These are phyloP conservation scores for Rhynchosporium secalis DNA, from an alignment of 2,329 filamentous ascomycete genomes.

Conservation along the genomic window DNA sequence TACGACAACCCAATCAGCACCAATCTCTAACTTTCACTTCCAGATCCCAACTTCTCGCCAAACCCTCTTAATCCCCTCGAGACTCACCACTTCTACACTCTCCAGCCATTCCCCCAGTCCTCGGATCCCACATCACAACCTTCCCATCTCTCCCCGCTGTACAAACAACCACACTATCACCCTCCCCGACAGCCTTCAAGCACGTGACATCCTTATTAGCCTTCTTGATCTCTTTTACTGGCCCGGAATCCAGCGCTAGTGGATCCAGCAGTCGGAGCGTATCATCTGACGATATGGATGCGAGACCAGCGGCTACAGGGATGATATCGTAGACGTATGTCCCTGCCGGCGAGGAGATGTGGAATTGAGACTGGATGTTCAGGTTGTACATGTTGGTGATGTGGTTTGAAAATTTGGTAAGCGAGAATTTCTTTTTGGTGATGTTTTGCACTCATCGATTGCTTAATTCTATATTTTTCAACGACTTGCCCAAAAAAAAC, in stretches of 20 bases:
- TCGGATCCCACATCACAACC: slow-evolving; percentile 66
- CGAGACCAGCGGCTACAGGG: slow-evolving; percentile 34
- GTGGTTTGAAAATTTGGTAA: background rate
- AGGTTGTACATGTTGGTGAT: slow-evolving; percentile 38
- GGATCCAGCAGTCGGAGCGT: slow-evolving; percentile 67
- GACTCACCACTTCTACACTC: slow-evolving; percentile 41
- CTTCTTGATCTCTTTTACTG: slow-evolving; percentile 50
- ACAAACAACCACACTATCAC: slow-evolving; percentile 49
- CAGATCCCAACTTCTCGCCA: no score
- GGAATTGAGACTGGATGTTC: slow-evolving; percentile 29
- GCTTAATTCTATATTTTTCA: background rate
- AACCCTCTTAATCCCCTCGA: no score
- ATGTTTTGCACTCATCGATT: slow-evolving; percentile 1
- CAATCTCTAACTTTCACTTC: background rate
- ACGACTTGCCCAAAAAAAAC: background rate
- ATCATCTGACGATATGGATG: slow-evolving; percentile 67
- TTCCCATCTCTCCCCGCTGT: slow-evolving; percentile 73
- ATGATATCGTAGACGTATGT: slow-evolving; percentile 49
- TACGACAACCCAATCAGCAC: background rate
- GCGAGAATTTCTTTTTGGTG: slow-evolving; percentile 9
- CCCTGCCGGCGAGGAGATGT: slow-evolving; percentile 33
- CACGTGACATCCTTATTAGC: slow-evolving; percentile 65
- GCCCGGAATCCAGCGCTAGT: slow-evolving; percentile 52
- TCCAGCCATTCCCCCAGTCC: slow-evolving; percentile 50
- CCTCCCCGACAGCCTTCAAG: slow-evolving; percentile 50